phyloP scores from a whole-genome alignment of 192 early-diverging fungal species.

The Backusella morwellensis region DNA sequence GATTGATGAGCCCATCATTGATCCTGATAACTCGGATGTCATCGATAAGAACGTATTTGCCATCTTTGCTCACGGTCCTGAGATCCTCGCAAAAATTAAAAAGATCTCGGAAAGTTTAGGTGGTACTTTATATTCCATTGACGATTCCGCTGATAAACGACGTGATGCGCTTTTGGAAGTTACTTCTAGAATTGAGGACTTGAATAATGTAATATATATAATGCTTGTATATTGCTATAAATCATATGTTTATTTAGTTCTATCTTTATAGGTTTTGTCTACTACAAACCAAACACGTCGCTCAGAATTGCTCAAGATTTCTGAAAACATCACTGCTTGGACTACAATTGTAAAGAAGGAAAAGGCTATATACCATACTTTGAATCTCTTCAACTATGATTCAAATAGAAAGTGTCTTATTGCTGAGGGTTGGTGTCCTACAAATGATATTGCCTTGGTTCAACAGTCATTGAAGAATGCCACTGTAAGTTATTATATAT shows the following conservation, averaged over 20 bases:
- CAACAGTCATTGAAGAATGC: slow-evolving; percentile 86
- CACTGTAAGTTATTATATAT: slow-evolving; percentile 35
- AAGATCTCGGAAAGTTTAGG: slow-evolving; percentile 96
- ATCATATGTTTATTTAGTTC: background rate
- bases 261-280: slow-evolving; percentile 52
- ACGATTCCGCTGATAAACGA: slow-evolving; percentile 80
- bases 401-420: slow-evolving; percentile 89
- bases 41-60: slow-evolving; percentile 98
- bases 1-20: slow-evolving; percentile 91
- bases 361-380: slow-evolving; percentile 94
- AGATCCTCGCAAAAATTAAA: slow-evolving; percentile 84
- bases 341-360: slow-evolving; percentile 91
- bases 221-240: background rate
- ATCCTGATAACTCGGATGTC: slow-evolving; percentile 83
- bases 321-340: slow-evolving; percentile 89
- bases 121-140: slow-evolving; percentile 91
- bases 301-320: slow-evolving; percentile 79
- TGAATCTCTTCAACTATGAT: slow-evolving; percentile 98
- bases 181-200: slow-evolving; percentile 84
- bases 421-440: slow-evolving; percentile 98
- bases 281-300: slow-evolving; percentile 84
- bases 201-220: slow-evolving; percentile 41
- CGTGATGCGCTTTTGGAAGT: slow-evolving; percentile 80
- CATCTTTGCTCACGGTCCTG: slow-evolving; percentile 96
- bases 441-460: slow-evolving; percentile 76